Percentiles rank a stretch among this genome's conserved stretches.
Conservation (phyloP, 192 early-diverging fungal species). For the Coemansia sp. region DNA sequence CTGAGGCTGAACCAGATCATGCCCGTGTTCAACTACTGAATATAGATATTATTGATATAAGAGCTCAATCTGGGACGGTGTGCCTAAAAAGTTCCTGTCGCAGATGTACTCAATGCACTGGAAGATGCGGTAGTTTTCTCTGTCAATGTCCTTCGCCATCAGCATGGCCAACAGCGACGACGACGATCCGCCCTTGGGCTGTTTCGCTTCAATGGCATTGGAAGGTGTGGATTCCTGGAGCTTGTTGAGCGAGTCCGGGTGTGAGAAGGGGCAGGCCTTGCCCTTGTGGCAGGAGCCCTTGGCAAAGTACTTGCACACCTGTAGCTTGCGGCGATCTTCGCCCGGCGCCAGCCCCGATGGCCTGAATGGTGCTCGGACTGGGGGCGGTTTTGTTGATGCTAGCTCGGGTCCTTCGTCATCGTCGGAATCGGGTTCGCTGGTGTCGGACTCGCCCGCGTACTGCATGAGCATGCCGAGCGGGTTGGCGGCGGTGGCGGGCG, state of each 20-base stretch:
- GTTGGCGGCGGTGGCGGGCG: conserved; percentile 1
- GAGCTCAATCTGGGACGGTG: conserved; percentile 13
- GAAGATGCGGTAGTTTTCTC: conserved; percentile 43
- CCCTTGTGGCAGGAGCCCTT: conserved; percentile 27
- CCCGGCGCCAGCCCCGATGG: conserved; percentile 27
- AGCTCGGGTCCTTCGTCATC: conserved; percentile 8
- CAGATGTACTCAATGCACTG: conserved; percentile 48
- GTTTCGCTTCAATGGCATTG: neutral
- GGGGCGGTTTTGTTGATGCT: conserved; percentile 12
- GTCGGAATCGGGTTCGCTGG: neutral
- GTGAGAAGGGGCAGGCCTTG: conserved; percentile 28
- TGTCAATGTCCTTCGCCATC: conserved; percentile 52
- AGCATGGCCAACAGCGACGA: conserved; percentile 29
- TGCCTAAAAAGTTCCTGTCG: conserved; percentile 19
- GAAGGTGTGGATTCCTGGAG: neutral
- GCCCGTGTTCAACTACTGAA: conserved; percentile 72
- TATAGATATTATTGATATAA: conserved; percentile 9
- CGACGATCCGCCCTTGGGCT: neutral
- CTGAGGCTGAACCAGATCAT: conserved; percentile 72
- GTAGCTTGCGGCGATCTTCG: conserved; percentile 37
- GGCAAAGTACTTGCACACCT: conserved; percentile 37
- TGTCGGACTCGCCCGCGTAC: conserved; percentile 16
- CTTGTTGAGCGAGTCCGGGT: conserved; percentile 14
- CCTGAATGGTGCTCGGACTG: conserved; percentile 15
- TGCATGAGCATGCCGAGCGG: conserved; percentile 21